phyloP scores from a whole-genome alignment of 2,329 filamentous ascomycete genomes.

The Hypomyces perniciosus region DNA sequence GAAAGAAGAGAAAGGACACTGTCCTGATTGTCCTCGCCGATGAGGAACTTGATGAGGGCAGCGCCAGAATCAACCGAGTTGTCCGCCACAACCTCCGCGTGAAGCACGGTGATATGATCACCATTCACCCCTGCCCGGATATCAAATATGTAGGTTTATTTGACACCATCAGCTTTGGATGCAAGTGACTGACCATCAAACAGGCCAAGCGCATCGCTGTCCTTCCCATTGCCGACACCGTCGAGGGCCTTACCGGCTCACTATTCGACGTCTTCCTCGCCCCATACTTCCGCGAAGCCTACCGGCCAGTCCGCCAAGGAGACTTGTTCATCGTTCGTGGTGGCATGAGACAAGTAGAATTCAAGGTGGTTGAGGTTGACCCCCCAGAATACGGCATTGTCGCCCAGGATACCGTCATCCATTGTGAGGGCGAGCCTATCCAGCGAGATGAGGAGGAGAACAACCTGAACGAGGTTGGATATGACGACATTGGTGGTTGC shows the following conservation, averaged over 20 bases:
- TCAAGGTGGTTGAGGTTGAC: slow-evolving; percentile 98
- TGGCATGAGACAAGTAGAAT: slow-evolving; percentile 98
- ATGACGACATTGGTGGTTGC: slow-evolving; percentile 98
- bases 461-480: slow-evolving; percentile 97
- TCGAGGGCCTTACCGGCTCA: slow-evolving; percentile 95
- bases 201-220: slow-evolving; percentile 98
- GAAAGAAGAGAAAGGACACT: slow-evolving; percentile 99
- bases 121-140: slow-evolving; percentile 93
- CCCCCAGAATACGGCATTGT: slow-evolving; percentile 98
- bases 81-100: slow-evolving; percentile 97
- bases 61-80: slow-evolving; percentile 94
- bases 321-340: slow-evolving; percentile 96
- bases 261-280: slow-evolving; percentile 99
- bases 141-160: slow-evolving; percentile 95
- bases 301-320: slow-evolving; percentile 93
- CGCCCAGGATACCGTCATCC: slow-evolving; percentile 96
- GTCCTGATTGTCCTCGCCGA: slow-evolving; percentile 96
- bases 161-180: neutral
- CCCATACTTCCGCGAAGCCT: slow-evolving; percentile 98
- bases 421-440: slow-evolving; percentile 83
- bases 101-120: slow-evolving; percentile 97
- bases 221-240: slow-evolving; percentile 93
- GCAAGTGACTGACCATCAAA: neutral
- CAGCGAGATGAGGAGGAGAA: slow-evolving; percentile 99
- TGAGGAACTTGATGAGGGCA: slow-evolving; percentile 96